phyloP scores from a whole-genome alignment of 176 grass and related monocot species.

The Oryza coarctata region DNA sequence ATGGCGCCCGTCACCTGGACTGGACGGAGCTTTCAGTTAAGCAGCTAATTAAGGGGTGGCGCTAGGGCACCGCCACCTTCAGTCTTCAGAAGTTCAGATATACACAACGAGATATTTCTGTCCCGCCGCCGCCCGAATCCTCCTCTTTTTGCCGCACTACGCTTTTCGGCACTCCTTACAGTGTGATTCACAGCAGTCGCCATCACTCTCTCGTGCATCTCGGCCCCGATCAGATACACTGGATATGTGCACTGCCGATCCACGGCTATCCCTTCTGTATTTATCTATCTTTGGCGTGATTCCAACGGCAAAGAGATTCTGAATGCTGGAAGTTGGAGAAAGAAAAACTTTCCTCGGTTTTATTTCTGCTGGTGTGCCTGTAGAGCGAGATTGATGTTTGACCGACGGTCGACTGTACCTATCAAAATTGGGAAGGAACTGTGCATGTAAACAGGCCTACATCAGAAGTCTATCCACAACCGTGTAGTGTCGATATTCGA shows the following conservation, averaged over 20 bases:
- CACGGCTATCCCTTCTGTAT: background rate
- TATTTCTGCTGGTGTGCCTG: background rate
- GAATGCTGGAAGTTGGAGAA: background rate
- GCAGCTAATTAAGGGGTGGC: background rate
- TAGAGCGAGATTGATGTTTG: background rate
- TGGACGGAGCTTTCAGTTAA: background rate
- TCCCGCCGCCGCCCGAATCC: background rate
- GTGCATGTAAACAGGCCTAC: background rate
- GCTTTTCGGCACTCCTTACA: background rate
- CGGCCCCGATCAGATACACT: background rate
- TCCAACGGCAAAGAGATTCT: background rate
- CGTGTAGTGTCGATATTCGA: background rate
- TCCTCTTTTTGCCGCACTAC: background rate
- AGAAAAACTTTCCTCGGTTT: background rate
- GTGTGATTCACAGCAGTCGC: background rate
- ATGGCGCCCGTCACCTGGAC: background rate
- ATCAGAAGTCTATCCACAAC: background rate
- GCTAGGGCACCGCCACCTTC: background rate
- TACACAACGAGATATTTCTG: constrained; percentile 21
- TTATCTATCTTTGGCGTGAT: constrained; percentile 36
- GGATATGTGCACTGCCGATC: background rate
- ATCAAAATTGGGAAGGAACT: background rate
- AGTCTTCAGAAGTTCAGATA: background rate
- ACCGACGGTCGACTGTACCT: background rate
- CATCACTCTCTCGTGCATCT: constrained; percentile 23